Evolutionary conservation across 1,284 basidiomycete species (phyloP), one percentile per base, ranked within the genome.

Genomic region (Cryptococcus floricola): DNA sequence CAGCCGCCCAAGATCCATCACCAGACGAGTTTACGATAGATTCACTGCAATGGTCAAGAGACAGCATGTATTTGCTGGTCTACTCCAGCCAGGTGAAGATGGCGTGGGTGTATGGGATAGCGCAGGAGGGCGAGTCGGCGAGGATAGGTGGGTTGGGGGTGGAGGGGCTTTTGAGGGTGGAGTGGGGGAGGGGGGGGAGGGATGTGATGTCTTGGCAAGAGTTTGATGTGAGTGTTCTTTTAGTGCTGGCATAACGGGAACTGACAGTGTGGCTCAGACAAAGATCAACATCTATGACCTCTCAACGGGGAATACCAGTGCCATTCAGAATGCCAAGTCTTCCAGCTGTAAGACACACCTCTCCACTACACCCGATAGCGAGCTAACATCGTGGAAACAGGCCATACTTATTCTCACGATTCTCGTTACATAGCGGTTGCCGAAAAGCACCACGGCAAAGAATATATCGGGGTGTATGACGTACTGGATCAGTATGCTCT

Each of bases 161-260:
- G n/a, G 91, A 92, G 78, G 90, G 90, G 12, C 81, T 93, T 41
- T 81, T 84, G 14, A 87, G 84, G 66, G 88, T 85, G 14, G 88
- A 91, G 69, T 94, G 90, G 90, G 87, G 87, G 0, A 87, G 86
- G 3, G 87, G 88, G 64, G 88, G 87, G 8, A 80, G 88, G 43
- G 84, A 84, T 16, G 79, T 93, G 3, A 75, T 92, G n/a, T 91
- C 88, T 63, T 92, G 90, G 75, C 89, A 88, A 4, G 88, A 91
- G 63, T 88, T 88, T 85, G 87, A 86, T 62, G 91, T 93, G 76
- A 79, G 89, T 83, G 5, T 83, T 9, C 52, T 39, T 5, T 23
- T 16, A 12, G 28, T 28, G 48, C 12, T 38, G 12, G 18, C n/a
- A 39, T 18, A 1, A 14, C n/a, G 45, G 49, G 25, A 48, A 27